Conservation (phyloP, 23 red algal species). For the Gracilaria domingensis region DNA sequence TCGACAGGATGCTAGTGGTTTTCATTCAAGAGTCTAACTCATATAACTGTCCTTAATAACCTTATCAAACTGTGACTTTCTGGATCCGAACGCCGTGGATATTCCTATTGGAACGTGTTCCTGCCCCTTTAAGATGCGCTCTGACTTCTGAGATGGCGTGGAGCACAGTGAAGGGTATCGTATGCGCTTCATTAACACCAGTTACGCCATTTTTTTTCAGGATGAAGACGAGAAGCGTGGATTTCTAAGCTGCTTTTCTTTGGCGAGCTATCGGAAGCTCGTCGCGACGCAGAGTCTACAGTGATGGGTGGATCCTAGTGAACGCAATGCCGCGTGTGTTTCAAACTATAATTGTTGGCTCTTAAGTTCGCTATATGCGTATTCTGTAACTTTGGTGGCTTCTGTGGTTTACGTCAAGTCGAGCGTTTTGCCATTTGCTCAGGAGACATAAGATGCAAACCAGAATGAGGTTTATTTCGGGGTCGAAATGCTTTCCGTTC, state of each 20-base stretch:
- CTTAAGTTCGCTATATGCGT: neutral
- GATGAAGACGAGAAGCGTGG: neutral
- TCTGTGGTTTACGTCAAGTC: neutral
- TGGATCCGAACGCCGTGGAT: neutral
- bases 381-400: neutral
- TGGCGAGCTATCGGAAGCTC: neutral
- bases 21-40: conserved; percentile 38
- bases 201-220: neutral
- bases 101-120: neutral
- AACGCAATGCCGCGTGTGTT: neutral
- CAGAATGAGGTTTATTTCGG: neutral
- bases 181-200: neutral
- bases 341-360: neutral
- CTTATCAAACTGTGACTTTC: neutral
- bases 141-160: neutral
- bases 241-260: neutral
- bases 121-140: neutral
- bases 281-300: neutral
- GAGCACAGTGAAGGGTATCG: neutral
- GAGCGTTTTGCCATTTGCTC: neutral
- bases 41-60: conserved; percentile 20
- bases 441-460: neutral
- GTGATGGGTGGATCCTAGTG: neutral
- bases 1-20: conserved; percentile 8
- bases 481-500: neutral